phyloP scores from a whole-genome alignment of 345 rosid species.

The Murraya paniculata region DNA sequence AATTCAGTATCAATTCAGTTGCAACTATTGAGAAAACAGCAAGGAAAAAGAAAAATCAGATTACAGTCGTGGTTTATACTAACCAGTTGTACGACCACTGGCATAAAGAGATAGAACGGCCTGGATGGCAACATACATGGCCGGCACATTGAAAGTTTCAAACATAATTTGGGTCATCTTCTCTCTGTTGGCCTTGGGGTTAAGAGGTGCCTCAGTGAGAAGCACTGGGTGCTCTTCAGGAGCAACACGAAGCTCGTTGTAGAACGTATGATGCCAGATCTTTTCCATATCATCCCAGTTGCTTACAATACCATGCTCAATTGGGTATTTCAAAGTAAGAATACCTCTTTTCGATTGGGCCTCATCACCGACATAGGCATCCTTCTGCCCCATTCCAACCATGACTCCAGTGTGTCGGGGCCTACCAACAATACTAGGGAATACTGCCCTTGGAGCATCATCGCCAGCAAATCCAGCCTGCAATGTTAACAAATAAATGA shows the following conservation, averaged over 20 bases:
- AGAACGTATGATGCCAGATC: constrained; percentile 71
- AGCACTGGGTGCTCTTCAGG: constrained; percentile 60
- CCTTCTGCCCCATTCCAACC: constrained; percentile 68
- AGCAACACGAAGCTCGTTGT: constrained; percentile 59
- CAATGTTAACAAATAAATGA: not conserved
- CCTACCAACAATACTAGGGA: constrained; percentile 58
- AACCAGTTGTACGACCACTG: constrained; percentile 53
- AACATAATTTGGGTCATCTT: constrained; percentile 74
- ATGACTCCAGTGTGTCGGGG: constrained; percentile 62
- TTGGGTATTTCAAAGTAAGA: constrained; percentile 63
- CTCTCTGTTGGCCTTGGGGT: constrained; percentile 59
- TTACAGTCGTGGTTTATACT: not conserved
- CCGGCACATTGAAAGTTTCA: constrained; percentile 50
- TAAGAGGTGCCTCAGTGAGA: constrained; percentile 53
- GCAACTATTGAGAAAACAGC: not conserved
- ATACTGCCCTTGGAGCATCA: constrained; percentile 61
- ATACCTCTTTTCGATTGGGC: constrained; percentile 69
- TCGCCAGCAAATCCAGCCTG: constrained; percentile 71
- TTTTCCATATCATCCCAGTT: constrained; percentile 77
- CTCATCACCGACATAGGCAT: constrained; percentile 64
- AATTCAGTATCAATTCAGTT: not conserved
- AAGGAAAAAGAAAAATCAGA: not conserved
- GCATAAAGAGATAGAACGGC: constrained; percentile 50
- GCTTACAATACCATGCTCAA: constrained; percentile 61
- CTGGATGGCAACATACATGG: constrained; percentile 44